Evolutionary conservation across 441 rosid genomes (phyloP), one percentile per base, ranked within the genome.

Genomic region (Brassica hybrid): DNA sequence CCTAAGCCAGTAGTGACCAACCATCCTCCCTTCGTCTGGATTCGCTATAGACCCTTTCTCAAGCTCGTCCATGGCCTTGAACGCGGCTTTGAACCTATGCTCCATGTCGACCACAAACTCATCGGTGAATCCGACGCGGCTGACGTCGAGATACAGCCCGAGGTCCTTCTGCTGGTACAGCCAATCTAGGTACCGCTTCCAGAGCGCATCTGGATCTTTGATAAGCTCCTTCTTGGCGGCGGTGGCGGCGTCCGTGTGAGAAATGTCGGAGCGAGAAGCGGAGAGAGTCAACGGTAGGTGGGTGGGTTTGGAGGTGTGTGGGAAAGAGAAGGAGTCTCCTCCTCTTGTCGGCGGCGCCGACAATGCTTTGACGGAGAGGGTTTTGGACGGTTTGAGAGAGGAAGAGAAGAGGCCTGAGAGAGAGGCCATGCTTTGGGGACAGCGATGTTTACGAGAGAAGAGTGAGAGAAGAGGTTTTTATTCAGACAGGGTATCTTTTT

Each of bases 1-100:
- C 81, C 99, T 85, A 67, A 95, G 77, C 99, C 99, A 93, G 66
- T 95, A 93, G 74, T 93, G 99, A 3, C 97, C 99, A 36, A 95
- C 99, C 97, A 95, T 95, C 79, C 99, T 86, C 16, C 97, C 92
- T 80, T 95, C 99, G 41, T 95, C 99, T n/a, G 99, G 98, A 75
- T 95, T 95, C 65, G 99, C 92, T 73, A 93, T 90, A 75, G 99
- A 86, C 11, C 98, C 98, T 56, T 88, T 95, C 78, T 93, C 99
- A 48, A 95, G 83, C 74, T 87, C 95, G 72, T 80, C 97, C 98
- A 95, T 92, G 7, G 87, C 88, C 83, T 80, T 86, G 10, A 95
- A 89, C 19, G 98, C 97, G 36, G 78, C 76, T 71, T 85, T 78
- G 18, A 96, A 88, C 4, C 93, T 84, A 7, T 89, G 91, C 81